Evolutionary conservation across 306 rosid species (phyloP), one percentile per base, ranked within the genome.

Genomic region (Vigna mungo): DNA sequence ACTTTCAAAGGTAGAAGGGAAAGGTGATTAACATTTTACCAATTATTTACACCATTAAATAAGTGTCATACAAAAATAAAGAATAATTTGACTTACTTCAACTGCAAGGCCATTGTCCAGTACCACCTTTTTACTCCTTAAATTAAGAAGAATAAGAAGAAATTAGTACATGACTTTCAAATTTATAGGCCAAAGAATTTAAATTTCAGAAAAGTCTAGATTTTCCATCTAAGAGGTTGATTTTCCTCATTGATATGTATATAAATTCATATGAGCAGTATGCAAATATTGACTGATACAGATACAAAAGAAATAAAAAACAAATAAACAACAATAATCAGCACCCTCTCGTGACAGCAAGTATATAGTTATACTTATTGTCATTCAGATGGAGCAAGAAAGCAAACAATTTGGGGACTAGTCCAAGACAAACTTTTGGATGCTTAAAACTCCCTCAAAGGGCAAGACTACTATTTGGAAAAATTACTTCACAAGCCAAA

Each of bases 81-180:
- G 9, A 55, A 34, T 17, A 30, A 76, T 48, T 43, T 27, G 81
- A 81, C 97, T 89, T 87, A 92, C 98, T 86, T 94, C 96, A 58
- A 94, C 47, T 17, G 83, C 80, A 76, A 85, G 71, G 85, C 96
- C 98, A 55, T 87, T 90, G 80, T 89, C 85, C 87, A 92, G 87
- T 60, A 85, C 81, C 1, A 86, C 97, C 78, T 87, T 87, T 78
- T 87, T 92, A 54, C 90, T 90, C 95, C 97, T 92, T 82, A 68
- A 84, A 73, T 27, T 41, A 71, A 80, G 16, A 9, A 34, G 37
- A 7, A 13, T 13, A 47, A 39, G 46, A 7, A 13, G 17, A 47
- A 39, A 46, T 87, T 21, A 84, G 79, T 25, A 34, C 20, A 74
- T 23, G 39, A 71, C 47, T 55, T 77, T 43, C 10, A 51, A 79